These are phyloP conservation scores for Thielaviopsis euricoi DNA, from an alignment of 2,329 filamentous ascomycete species.

Conservation along the genomic window DNA sequence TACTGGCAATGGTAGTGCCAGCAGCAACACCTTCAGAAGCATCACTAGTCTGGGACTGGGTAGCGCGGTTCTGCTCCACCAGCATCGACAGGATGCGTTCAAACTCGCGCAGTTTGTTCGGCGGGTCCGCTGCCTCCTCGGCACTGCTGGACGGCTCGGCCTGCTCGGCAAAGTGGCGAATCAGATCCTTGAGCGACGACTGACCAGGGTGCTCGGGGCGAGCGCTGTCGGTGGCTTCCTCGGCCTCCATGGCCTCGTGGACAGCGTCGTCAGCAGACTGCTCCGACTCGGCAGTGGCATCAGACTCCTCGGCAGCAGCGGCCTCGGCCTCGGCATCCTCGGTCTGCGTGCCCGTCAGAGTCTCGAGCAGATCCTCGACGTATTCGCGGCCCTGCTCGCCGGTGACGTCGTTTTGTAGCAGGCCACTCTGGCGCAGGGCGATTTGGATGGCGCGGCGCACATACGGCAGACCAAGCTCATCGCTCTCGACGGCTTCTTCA, in stretches of 20 bases:
- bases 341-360: constrained; percentile 23
- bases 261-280: not conserved
- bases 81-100: constrained; percentile 34
- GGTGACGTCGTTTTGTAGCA: constrained; percentile 28
- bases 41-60: not conserved
- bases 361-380: constrained; percentile 33
- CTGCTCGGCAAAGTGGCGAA: constrained; percentile 31
- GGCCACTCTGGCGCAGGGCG: constrained; percentile 36
- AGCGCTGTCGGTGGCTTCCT: not conserved
- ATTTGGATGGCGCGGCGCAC: constrained; percentile 38
- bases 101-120: constrained; percentile 28
- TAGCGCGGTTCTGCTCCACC: constrained; percentile 15
- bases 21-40: not conserved
- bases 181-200: constrained; percentile 28
- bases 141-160: constrained; percentile 14
- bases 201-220: constrained; percentile 11
- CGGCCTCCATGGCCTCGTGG: constrained; percentile 7
- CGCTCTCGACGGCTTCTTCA: constrained; percentile 40
- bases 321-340: constrained; percentile 1
- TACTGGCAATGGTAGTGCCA: not conserved
- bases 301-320: constrained; percentile 6
- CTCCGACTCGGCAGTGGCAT: not conserved
- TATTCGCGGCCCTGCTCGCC: constrained; percentile 29
- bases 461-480: constrained; percentile 33
- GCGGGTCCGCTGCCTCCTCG: constrained; percentile 14